Base-by-base conservation (phyloP, 176 grass and related monocot species). In the Carex kokanica region DNA sequence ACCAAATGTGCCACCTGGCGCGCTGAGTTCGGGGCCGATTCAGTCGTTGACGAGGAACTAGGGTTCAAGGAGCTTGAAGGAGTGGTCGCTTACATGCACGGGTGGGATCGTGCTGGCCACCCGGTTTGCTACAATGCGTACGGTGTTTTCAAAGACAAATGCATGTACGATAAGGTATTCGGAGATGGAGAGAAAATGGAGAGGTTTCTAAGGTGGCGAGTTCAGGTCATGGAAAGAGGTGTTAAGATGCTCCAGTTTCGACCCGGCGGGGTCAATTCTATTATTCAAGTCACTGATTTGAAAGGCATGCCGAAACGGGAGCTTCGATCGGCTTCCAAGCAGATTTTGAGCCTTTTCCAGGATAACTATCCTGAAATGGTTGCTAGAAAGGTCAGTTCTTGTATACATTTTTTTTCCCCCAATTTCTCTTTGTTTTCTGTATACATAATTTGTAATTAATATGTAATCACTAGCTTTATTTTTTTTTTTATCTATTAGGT, bases 331-430 rank as follows among this genome's bases (percentile, higher is more conserved):
- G 91, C 92, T 6, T 95, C 92, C 67, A 95, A 93, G 78, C 92
- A 95, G 84, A 98, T 98, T 34, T 88, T 98, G 68, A 87, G 90
- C 31, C 92, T 98, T 32, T 98, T 98, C 89, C 92, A 95, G 90
- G 95, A 98, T 82, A 98, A 98, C 78, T 98, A 98, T 82, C 95
- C 92, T 4, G 95, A 98, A 86, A 86, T 98, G 92, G 95, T 98
- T 54, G 91, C 95, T 9, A 87, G 92, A 80, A 98, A 98, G 95
- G 95, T 49, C 2, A 2, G 45, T 49, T 12, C 45, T 2, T 49
- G 2, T 0, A 47, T n/a, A n/a, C n/a, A n/a, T 47, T 9, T 47
- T 40, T 52, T 53, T 21, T 38, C 43, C 12, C 11, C 43, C 53
- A 34, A 63, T 21, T 16, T 45, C 2, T 53, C 16, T 49, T 2